Percentiles rank a stretch among this genome's conserved stretches.
Evolutionary conservation across 768 basidiomycete genomes (phyloP).

Genomic region (Trametes punicea): DNA sequence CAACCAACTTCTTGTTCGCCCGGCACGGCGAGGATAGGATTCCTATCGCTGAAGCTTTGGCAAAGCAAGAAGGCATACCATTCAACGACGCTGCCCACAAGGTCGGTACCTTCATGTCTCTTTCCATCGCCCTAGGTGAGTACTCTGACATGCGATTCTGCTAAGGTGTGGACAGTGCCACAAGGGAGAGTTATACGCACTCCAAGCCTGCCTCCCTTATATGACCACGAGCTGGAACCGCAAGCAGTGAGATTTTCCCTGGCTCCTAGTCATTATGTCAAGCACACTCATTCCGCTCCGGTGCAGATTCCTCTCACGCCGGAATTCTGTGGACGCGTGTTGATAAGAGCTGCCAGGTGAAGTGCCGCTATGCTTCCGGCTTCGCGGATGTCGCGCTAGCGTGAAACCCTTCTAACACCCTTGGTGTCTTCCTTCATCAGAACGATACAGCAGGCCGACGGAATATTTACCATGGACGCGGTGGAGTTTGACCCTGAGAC

Average conservation of each 20-base stretch:
- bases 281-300: too few relatives aligned
- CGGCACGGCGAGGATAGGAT: not conserved
- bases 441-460: not conserved
- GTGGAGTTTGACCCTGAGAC: not conserved
- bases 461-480: not conserved
- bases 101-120: not conserved
- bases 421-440: not conserved
- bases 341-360: too few relatives aligned
- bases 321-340: too few relatives aligned
- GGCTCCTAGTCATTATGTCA: not conserved
- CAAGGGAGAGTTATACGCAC: not conserved
- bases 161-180: not conserved
- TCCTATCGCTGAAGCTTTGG: not conserved
- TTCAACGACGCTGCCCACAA: not conserved
- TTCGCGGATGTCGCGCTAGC: too few relatives aligned
- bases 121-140: too few relatives aligned
- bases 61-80: not conserved
- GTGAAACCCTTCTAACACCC: too few relatives aligned
- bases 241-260: not conserved
- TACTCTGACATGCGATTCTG: too few relatives aligned
- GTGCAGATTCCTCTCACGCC: too few relatives aligned
- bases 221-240: slow-evolving; percentile 3
- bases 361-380: too few relatives aligned
- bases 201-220: not conserved
- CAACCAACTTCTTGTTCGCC: not conserved